Evolutionary conservation across 2,329 filamentous ascomycete species (phyloP), one percentile per base, ranked within the genome.

Genomic region (Lasiodiplodia sp.): DNA sequence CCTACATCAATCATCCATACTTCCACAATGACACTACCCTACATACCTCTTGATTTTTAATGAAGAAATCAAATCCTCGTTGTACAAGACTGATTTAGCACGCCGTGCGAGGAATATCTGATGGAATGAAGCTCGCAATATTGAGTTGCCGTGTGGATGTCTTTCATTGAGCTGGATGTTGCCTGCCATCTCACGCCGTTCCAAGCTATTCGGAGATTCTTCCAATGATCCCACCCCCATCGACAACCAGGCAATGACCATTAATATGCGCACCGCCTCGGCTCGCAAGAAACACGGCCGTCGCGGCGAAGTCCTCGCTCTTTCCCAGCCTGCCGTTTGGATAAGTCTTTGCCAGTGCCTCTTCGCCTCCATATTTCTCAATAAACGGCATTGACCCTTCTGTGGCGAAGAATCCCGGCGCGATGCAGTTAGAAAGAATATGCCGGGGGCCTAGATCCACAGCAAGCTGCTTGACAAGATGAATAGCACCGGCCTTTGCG

Each of bases 401-500:
- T 4, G 78, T 78, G 1, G 77, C 77, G 70, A 81, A 79, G 71
- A 81, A 81, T 49, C 79, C 79, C 6, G 79, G 79, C 4, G 78
- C 77, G 21, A 81, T 75, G 2, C 77, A 77, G 69, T 81, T 81
- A 34, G 75, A 77, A 2, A 77, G 79, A 63, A 81, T 79, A 66
- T 81, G 79, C 10, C 77, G 73, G 2, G 79, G 79, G 8, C 77
- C 79, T 1, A 81, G 75, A 60, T 81, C 79, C 28, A 81, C 72
- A 7, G 79, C 79, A 11, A 81, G 72, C 40, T 81, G 78, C 23
- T 79, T 71, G 7, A 75, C 73, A 16, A 81, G 70, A 51, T 81
- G 79, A 62, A 79, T 76, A 21, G 75, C 79, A 7, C 79, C 79
- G 2, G 79, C 79, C 67, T 81, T 81, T 5, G 79, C 80, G 44